Conservation (phyloP, 495 filamentous ascomycete species). For the Neurospora intermedia region DNA sequence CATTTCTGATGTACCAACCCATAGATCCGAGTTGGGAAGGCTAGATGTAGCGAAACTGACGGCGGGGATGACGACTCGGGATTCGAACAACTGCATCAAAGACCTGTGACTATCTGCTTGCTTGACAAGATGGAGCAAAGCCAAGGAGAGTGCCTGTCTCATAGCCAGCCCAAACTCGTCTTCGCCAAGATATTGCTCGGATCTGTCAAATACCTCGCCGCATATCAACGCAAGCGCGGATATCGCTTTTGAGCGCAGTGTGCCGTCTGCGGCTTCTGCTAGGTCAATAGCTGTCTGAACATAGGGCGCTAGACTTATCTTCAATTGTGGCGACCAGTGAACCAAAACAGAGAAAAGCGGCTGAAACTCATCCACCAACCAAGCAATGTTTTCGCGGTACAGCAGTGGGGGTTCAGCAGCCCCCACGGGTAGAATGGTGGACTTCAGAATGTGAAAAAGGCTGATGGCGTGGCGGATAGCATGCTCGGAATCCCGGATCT, state of each 20-base stretch:
- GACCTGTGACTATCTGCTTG: constrained; percentile 18
- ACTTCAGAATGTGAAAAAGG: constrained; percentile 14
- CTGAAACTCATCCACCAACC: constrained; percentile 27
- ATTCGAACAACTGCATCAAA: constrained; percentile 23
- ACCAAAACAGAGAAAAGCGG: constrained; percentile 17
- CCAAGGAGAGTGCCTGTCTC: constrained; percentile 13
- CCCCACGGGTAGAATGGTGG: not conserved
- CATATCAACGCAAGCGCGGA: constrained; percentile 21
- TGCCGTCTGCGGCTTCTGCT: constrained; percentile 9
- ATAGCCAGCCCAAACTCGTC: constrained; percentile 7
- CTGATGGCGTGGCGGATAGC: constrained; percentile 18
- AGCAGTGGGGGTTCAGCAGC: constrained; percentile 5
- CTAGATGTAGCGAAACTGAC: constrained; percentile 9
- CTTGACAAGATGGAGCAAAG: constrained; percentile 24
- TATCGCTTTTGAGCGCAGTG: constrained; percentile 23
- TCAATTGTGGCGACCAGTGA: constrained; percentile 16
- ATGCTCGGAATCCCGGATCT: constrained; percentile 11
- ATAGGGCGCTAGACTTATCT: constrained; percentile 11
- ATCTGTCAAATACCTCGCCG: constrained; percentile 14
- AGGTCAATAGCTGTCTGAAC: constrained; percentile 20
- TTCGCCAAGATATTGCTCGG: constrained; percentile 8
- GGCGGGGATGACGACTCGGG: constrained; percentile 19
- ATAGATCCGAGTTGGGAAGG: not conserved
- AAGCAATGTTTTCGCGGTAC: constrained; percentile 17
- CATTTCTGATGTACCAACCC: not conserved